A percentile compares a stretch with the other conserved stretches of the same genome.
These are phyloP conservation scores for Pachysandra terminalis DNA, from an alignment of 164 flowering plant genomes.

Conservation along the genomic window DNA sequence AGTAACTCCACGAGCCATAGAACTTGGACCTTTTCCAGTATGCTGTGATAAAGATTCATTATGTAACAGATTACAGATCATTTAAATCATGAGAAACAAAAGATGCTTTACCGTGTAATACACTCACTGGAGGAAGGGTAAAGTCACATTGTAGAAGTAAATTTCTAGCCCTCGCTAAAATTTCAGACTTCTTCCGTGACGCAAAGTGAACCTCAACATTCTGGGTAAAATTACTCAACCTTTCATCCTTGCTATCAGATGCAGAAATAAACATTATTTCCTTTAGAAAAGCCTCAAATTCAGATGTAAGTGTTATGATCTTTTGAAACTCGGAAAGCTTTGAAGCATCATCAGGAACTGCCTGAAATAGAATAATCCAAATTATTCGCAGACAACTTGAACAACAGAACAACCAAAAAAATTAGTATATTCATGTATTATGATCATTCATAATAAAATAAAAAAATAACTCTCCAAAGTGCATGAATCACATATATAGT, in stretches of 20 bases:
- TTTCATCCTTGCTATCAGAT: constrained; percentile 56
- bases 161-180: constrained; percentile 75
- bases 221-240: constrained; percentile 66
- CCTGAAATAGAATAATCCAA: constrained; percentile 40
- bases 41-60: constrained; percentile 26
- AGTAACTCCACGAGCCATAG: constrained; percentile 21
- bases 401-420: background rate
- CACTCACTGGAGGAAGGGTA: constrained; percentile 61
- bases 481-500: background rate
- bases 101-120: background rate
- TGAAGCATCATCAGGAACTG: constrained; percentile 90
- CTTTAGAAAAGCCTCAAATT: constrained; percentile 65
- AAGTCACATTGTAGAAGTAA: constrained; percentile 69
- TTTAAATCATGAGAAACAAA: constrained; percentile 8
- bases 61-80: constrained; percentile 3
- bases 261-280: constrained; percentile 69
- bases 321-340: constrained; percentile 79
- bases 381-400: constrained; percentile 5
- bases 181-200: constrained; percentile 72
- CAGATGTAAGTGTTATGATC: constrained; percentile 48
- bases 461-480: background rate
- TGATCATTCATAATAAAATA: background rate
- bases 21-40: constrained; percentile 15
- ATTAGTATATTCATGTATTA: background rate
- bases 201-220: constrained; percentile 98